Evolutionary conservation across 1,284 basidiomycete genomes (phyloP), one percentile per base, ranked within the genome.

Genomic region (Puccinia coronata): DNA sequence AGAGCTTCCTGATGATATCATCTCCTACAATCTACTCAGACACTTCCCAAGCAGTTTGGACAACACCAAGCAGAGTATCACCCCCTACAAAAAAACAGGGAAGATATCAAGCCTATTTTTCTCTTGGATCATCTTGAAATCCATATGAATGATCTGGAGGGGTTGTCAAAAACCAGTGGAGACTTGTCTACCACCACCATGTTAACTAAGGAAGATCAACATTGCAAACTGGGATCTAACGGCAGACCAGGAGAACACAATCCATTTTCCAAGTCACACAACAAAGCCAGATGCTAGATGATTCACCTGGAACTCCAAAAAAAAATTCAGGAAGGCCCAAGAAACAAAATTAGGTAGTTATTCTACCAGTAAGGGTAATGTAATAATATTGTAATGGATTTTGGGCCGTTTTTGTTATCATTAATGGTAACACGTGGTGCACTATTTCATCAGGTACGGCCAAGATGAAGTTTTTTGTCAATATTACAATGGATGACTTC

Each of bases 41-140:
- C 8, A 16, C 43, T 23, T 69, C 25, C 65, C 65, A 1, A 47
- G 12, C 2, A 47, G 65, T 41, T 16, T 69, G 12, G 39, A 69
- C 3, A 69, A 14, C 23, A 69, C 25, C 43, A 69, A 69, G n/a
- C 65, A 36, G 47, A 69, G 20, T 2, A 69, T 69, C 41, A 69
- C 39, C 25, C 65, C 43, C 23, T 69, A 36, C n/a, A n/a, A 2
- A 69, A 69, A 16, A 23, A 69, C 18, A 41, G 65, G 1, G 41
- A 47, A 5, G 65, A 69, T 23, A 69, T 69, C 18, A 69, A 25
- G 2, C 65, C 65, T 23, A n/a, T 43, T 8, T 9, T 11, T 2
- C 65, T 69, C 25, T 28, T 69, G 9, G 65, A 69, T 47, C 65
- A 69, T 31, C 25, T 69, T 4, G 23, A 69, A n/a, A 49, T 69